These are phyloP conservation scores for Hypomontagnella monticulosa DNA, from an alignment of 495 filamentous ascomycete species.

Conservation along the genomic window DNA sequence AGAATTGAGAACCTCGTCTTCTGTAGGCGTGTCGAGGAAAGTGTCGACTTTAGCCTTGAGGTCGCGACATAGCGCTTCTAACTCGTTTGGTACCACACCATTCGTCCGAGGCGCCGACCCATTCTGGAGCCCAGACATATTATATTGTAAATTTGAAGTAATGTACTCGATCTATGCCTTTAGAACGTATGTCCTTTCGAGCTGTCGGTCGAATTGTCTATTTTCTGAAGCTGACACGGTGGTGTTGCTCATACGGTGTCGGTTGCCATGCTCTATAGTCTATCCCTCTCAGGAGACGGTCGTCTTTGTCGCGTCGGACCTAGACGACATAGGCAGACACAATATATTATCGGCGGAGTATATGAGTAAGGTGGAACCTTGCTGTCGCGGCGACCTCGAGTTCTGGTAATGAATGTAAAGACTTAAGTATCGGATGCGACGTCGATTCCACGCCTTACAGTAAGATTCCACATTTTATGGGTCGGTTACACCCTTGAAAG, in stretches of 20 bases:
- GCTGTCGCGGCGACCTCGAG: slow-evolving; percentile 12
- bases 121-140: slow-evolving; percentile 20
- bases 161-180: background rate
- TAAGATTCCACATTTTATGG: slow-evolving; percentile 34
- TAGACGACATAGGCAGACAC: background rate
- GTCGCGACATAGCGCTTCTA: slow-evolving; percentile 57
- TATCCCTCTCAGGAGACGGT: background rate
- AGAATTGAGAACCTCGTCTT: slow-evolving; percentile 64
- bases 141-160: background rate
- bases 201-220: background rate
- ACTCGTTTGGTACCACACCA: slow-evolving; percentile 19
- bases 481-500: slow-evolving; percentile 12
- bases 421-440: slow-evolving; percentile 24
- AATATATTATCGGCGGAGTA: slow-evolving; percentile 6
- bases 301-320: background rate
- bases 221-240: background rate
- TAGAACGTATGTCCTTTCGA: background rate
- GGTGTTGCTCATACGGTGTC: slow-evolving; percentile 8
- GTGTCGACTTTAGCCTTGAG: slow-evolving; percentile 70
- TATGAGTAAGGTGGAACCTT: slow-evolving; percentile 33
- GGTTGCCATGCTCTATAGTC: slow-evolving; percentile 23
- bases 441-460: slow-evolving; percentile 33
- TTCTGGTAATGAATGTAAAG: slow-evolving; percentile 3
- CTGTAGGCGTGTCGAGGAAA: slow-evolving; percentile 72
- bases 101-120: slow-evolving; percentile 23